phyloP scores from a whole-genome alignment of 2,329 filamentous ascomycete genomes.

The Venturia carpophila region DNA sequence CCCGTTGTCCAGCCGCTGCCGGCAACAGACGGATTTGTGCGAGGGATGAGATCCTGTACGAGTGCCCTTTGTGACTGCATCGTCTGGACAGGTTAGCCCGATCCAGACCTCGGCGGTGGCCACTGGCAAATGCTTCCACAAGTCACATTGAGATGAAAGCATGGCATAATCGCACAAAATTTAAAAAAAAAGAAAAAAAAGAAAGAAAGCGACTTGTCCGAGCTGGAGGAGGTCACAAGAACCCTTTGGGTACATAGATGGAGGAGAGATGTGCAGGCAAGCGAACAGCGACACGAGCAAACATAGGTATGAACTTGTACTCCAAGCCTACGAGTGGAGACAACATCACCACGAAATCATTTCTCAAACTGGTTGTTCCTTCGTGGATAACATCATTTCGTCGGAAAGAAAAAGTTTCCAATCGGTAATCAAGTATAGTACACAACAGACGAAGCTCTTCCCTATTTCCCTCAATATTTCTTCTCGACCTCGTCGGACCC shows the following conservation, averaged over 20 bases:
- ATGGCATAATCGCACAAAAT: background rate
- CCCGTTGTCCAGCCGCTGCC: background rate
- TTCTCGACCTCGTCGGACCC: background rate
- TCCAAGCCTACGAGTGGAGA: too few relatives aligned
- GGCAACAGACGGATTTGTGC: background rate
- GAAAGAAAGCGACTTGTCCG: too few relatives aligned
- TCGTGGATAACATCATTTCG: background rate
- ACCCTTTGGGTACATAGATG: too few relatives aligned
- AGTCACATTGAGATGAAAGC: background rate
- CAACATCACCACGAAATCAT: too few relatives aligned
- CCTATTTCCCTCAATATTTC: background rate
- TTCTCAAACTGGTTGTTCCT: too few relatives aligned
- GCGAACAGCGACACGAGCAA: too few relatives aligned
- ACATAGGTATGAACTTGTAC: too few relatives aligned
- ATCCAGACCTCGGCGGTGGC: background rate
- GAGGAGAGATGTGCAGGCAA: too few relatives aligned
- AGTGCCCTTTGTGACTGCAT: background rate
- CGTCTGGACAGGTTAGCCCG: background rate
- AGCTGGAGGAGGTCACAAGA: too few relatives aligned
- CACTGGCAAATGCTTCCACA: background rate
- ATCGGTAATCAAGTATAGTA: background rate
- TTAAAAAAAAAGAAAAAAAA: too few relatives aligned
- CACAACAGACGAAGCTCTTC: background rate
- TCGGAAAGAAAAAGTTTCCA: background rate
- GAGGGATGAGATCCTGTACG: background rate